Conservation (phyloP, 2,329 filamentous ascomycete genomes). For the Neodidymelliopsis sp. region DNA sequence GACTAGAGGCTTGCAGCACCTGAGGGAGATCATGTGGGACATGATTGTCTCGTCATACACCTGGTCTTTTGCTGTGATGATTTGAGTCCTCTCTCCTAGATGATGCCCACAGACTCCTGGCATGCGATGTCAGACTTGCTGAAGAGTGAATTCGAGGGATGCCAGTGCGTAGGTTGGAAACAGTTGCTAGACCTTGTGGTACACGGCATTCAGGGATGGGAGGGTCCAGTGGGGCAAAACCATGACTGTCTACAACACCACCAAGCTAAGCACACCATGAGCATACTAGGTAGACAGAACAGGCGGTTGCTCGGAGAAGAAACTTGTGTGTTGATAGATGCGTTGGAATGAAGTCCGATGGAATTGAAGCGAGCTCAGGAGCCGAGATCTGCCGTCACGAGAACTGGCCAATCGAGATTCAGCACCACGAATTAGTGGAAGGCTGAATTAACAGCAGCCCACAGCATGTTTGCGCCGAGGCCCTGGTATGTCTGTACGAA, state of each 20-base stretch:
- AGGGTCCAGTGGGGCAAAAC: not conserved
- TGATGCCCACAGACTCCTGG: not conserved
- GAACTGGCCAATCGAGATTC: slow-evolving; percentile 21
- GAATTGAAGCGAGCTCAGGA: slow-evolving; percentile 3
- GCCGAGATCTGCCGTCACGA: slow-evolving; percentile 11
- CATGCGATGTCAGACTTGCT: not conserved
- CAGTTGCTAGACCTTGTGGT: not conserved
- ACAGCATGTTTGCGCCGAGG: slow-evolving; percentile 17
- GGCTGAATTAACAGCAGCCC: slow-evolving; percentile 17
- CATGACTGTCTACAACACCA: too few relatives aligned
- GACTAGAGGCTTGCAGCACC: not conserved
- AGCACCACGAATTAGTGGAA: slow-evolving; percentile 11
- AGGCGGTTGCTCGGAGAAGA: too few relatives aligned
- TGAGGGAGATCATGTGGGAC: slow-evolving; percentile 1
- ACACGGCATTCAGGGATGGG: not conserved
- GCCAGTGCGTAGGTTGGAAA: not conserved
- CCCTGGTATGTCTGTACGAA: too few relatives aligned
- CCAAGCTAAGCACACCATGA: too few relatives aligned
- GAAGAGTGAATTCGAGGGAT: not conserved
- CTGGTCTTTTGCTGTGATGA: not conserved
- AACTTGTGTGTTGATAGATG: slow-evolving; percentile 2
- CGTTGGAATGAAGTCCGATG: slow-evolving; percentile 21
- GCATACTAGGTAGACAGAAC: too few relatives aligned
- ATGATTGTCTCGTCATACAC: not conserved
- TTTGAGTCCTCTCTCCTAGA: not conserved